Conservation (phyloP, 2,329 filamentous ascomycete genomes). For the Fusarium bactridioides region DNA sequence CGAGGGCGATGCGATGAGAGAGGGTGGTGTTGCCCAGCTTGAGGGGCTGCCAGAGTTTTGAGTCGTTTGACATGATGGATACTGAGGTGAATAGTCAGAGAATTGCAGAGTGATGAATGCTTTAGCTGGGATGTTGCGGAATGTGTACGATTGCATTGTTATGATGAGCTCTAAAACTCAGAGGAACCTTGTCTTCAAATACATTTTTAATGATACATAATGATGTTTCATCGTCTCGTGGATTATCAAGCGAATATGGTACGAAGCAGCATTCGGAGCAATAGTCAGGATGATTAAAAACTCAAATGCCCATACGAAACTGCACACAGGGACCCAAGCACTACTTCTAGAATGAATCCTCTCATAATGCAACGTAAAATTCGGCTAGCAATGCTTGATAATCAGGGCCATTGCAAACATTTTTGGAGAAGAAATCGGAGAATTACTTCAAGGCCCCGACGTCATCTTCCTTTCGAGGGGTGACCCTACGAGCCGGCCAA, state of each 20-base stretch:
- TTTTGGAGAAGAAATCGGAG: background rate
- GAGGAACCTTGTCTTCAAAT: background rate
- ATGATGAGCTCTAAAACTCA: accelerated
- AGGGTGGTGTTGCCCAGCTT: conserved; percentile 50
- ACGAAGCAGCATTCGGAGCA: background rate
- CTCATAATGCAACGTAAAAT: background rate
- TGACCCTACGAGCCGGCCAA: background rate
- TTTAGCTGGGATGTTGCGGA: too few species aligned
- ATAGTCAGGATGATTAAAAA: background rate
- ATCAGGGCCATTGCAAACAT: background rate
- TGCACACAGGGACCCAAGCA: background rate
- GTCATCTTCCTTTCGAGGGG: background rate
- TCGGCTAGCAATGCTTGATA: background rate
- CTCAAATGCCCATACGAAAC: background rate
- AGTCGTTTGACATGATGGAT: conserved; percentile 21
- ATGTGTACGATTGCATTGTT: background rate
- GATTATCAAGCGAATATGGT: background rate
- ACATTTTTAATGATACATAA: accelerated
- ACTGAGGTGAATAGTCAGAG: accelerated
- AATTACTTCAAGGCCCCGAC: background rate
- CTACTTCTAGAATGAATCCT: background rate
- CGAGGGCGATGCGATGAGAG: conserved; percentile 59
- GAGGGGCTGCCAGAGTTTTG: conserved; percentile 47
- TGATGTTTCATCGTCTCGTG: accelerated
- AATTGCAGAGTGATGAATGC: too few species aligned